A percentile compares a stretch with the other conserved stretches of the same genome.
These are phyloP conservation scores for Pythium rhizo-oryzae DNA, from an alignment of 352 stramenopile genomes.

Conservation along the genomic window DNA sequence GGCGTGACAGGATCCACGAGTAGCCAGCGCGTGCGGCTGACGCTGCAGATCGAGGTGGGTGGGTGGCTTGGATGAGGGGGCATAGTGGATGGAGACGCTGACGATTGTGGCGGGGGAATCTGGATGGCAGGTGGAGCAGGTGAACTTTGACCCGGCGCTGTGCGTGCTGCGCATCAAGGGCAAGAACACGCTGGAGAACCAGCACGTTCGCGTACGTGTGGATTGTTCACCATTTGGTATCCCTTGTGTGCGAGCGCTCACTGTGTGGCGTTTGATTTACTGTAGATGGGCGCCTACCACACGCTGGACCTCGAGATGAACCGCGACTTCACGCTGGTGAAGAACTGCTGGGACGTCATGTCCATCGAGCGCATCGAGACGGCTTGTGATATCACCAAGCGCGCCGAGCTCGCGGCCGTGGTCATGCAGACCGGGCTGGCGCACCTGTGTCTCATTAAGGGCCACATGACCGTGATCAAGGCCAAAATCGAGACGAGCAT, in stretches of 20 bases:
- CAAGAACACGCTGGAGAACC: slow-evolving; percentile 94
- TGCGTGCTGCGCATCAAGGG: slow-evolving; percentile 95
- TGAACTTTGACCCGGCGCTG: slow-evolving; percentile 96
- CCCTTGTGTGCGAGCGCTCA: neutral
- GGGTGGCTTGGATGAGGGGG: neutral
- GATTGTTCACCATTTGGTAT: neutral
- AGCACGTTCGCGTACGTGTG: slow-evolving; percentile 90
- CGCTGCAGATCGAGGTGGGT: slow-evolving; percentile 91
- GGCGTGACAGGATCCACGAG: slow-evolving; percentile 94
- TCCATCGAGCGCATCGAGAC: slow-evolving; percentile 96
- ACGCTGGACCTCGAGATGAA: slow-evolving; percentile 97
- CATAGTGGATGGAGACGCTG: no score
- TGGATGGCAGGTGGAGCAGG: slow-evolving; percentile 88
- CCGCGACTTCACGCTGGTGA: slow-evolving; percentile 96
- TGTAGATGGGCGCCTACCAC: slow-evolving; percentile 96
- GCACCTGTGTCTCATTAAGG: slow-evolving; percentile 98
- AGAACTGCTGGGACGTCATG: slow-evolving; percentile 98
- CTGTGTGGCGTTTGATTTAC: neutral
- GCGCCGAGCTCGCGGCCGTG: slow-evolving; percentile 95
- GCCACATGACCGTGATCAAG: slow-evolving; percentile 95
- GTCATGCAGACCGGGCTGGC: slow-evolving; percentile 96
- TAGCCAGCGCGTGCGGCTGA: slow-evolving; percentile 95
- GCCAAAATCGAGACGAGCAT: slow-evolving; percentile 97
- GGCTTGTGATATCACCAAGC: slow-evolving; percentile 93
- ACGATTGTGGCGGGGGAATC: neutral